phyloP scores from a whole-genome alignment of 2,329 filamentous ascomycete species.

The Beauveria asiatica region DNA sequence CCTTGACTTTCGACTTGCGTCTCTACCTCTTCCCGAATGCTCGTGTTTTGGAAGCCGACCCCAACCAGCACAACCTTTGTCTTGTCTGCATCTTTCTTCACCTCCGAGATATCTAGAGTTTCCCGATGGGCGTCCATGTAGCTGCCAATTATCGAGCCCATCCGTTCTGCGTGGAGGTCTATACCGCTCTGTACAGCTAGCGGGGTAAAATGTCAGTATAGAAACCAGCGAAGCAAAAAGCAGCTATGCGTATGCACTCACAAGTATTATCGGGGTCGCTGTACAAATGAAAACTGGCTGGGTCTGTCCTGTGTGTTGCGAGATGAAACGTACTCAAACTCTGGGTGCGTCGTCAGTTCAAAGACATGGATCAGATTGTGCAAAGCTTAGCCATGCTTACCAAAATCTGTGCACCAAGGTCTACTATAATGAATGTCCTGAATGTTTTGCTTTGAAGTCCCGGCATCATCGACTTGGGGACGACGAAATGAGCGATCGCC shows the following conservation, averaged over 20 bases:
- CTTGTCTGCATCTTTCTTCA: neutral
- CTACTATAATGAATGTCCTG: neutral
- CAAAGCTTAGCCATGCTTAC: neutral
- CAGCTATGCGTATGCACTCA: neutral
- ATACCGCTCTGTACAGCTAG: neutral
- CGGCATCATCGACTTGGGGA: too few relatives aligned
- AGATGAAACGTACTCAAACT: neutral
- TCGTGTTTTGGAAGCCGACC: neutral
- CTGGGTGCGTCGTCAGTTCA: neutral
- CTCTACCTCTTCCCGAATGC: neutral
- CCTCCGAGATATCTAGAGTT: neutral
- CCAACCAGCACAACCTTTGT: neutral
- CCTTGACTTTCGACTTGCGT: neutral
- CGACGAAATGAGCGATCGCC: neutral
- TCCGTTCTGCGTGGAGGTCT: neutral
- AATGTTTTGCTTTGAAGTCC: accelerated
- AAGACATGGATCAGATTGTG: neutral
- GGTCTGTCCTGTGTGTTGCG: neutral
- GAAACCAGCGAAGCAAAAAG: neutral
- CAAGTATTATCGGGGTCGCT: neutral
- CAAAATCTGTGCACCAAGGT: neutral
- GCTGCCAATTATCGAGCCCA: neutral
- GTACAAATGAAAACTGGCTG: neutral
- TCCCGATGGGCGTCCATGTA: neutral
- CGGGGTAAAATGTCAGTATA: neutral